These are phyloP conservation scores for Monilinia fructicola DNA, from an alignment of 2,329 filamentous ascomycete genomes.

Conservation along the genomic window DNA sequence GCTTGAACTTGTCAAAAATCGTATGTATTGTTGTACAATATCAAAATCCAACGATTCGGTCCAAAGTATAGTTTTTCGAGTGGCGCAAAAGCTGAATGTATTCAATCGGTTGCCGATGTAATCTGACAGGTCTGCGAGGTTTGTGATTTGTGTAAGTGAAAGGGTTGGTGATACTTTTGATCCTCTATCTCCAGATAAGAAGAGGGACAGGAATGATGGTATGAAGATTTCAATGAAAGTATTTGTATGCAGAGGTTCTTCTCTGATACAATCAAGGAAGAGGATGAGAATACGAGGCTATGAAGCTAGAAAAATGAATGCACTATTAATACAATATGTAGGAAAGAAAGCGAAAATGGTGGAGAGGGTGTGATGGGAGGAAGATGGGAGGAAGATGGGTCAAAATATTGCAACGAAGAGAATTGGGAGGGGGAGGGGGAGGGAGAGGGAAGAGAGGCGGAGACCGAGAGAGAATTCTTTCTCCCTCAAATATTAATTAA, in stretches of 20 bases:
- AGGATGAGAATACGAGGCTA: neutral
- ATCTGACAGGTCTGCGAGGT: slow-evolving; percentile 4
- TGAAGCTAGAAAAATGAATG: neutral
- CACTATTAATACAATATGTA: neutral
- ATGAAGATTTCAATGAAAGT: neutral
- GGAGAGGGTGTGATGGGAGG: neutral
- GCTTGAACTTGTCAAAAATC: neutral
- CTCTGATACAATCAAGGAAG: neutral
- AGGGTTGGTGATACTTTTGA: slow-evolving; percentile 4
- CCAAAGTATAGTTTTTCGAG: neutral
- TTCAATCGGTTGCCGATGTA: neutral
- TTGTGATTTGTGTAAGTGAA: neutral
- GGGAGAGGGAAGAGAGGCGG: neutral
- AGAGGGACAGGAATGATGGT: neutral
- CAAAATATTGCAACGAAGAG: neutral
- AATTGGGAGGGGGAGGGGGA: neutral
- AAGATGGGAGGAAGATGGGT: neutral
- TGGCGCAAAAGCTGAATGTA: neutral
- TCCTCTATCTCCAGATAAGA: neutral
- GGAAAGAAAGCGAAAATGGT: neutral
- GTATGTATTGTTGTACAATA: slow-evolving; percentile 3
- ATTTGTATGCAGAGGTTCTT: neutral
- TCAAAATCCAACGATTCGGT: no score
- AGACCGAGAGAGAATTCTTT: no score
- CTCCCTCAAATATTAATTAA: no score